Conservation (phyloP, 2,329 filamentous ascomycete species). For the Mycocentrospora acerina region DNA sequence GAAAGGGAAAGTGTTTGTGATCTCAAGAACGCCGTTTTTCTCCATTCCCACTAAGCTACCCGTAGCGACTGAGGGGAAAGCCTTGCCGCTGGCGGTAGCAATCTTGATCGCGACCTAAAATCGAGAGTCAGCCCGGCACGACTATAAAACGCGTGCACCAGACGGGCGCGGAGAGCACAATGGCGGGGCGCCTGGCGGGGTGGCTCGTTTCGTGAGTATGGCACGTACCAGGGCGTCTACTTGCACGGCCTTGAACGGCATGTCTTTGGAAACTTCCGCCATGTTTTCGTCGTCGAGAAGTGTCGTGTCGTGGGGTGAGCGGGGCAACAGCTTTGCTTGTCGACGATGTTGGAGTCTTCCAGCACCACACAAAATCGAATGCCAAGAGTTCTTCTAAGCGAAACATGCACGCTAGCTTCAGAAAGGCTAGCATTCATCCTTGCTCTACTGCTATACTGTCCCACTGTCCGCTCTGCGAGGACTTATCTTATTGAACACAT, state of each 20-base stretch:
- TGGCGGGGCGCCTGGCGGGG: constrained; percentile 34
- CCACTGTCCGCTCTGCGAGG: too few relatives aligned
- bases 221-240: constrained; percentile 85
- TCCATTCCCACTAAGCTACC: constrained; percentile 95
- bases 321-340: constrained; percentile 20
- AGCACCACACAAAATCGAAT: too few relatives aligned
- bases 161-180: constrained; percentile 15
- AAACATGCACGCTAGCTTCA: too few relatives aligned
- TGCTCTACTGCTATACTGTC: too few relatives aligned
- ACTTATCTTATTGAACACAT: too few relatives aligned
- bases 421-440: too few relatives aligned
- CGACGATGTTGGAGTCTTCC: constrained; percentile 15
- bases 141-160: background rate
- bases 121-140: constrained; percentile 19
- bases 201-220: constrained; percentile 33
- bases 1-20: constrained; percentile 96
- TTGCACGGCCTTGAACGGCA: constrained; percentile 80
- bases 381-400: too few relatives aligned
- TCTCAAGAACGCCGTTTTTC: constrained; percentile 73
- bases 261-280: constrained; percentile 41
- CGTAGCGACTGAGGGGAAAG: constrained; percentile 85
- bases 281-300: constrained; percentile 27
- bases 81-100: constrained; percentile 87
- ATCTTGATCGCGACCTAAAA: constrained; percentile 92
- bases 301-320: constrained; percentile 11